phyloP scores from a whole-genome alignment of 2,329 filamentous ascomycete species.

The Pestalotiopsis sp. region DNA sequence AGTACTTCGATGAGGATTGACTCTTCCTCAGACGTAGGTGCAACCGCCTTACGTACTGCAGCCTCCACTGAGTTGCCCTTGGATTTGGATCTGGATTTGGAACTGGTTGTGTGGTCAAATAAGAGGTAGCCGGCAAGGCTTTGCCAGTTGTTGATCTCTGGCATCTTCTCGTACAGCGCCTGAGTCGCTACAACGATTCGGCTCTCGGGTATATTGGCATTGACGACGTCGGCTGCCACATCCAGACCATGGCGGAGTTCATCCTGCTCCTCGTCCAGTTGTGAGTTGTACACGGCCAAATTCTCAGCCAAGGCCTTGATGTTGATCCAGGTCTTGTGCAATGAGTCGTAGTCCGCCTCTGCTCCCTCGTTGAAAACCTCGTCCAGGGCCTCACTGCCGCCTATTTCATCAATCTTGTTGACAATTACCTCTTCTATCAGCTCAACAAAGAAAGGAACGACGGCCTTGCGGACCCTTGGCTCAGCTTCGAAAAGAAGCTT shows the following conservation, averaged over 20 bases:
- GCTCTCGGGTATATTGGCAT: conserved; percentile 71
- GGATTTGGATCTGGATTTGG: conserved; percentile 53
- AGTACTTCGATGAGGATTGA: conserved; percentile 85
- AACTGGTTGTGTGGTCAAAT: conserved; percentile 80
- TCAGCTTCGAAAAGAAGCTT: conserved; percentile 90
- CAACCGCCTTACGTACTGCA: conserved; percentile 71
- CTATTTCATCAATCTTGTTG: conserved; percentile 79
- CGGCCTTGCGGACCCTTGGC: conserved; percentile 80
- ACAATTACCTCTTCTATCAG: conserved; percentile 84
- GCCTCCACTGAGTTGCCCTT: conserved; percentile 62
- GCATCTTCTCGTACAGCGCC: conserved; percentile 79
- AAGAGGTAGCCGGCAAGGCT: conserved; percentile 86
- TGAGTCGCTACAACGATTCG: conserved; percentile 86
- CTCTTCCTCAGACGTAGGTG: conserved; percentile 77
- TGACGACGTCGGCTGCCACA: conserved; percentile 57
- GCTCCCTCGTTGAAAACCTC: conserved; percentile 73
- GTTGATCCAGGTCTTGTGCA: conserved; percentile 84
- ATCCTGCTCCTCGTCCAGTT: conserved; percentile 61
- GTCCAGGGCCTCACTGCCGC: conserved; percentile 75
- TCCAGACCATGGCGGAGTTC: conserved; percentile 49
- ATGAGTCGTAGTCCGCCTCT: conserved; percentile 76
- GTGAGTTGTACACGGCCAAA: conserved; percentile 77
- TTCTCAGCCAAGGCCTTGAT: conserved; percentile 89
- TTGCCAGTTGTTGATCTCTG: conserved; percentile 85
- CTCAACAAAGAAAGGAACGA: conserved; percentile 87